phyloP scores from a whole-genome alignment of 2,329 filamentous ascomycete genomes.

The Colletotrichum lini region DNA sequence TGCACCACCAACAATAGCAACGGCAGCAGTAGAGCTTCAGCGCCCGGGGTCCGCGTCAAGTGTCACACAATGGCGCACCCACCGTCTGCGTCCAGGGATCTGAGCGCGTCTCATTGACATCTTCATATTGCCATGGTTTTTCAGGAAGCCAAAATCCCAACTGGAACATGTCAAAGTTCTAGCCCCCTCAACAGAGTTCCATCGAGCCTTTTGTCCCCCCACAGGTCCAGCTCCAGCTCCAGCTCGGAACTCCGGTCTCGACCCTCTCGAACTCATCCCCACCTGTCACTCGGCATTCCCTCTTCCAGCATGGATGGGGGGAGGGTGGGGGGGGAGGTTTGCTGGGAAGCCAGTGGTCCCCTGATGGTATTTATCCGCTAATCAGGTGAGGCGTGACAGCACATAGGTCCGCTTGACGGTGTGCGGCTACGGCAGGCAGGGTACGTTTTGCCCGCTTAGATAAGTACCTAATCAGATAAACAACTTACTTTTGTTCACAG shows the following conservation, averaged over 20 bases:
- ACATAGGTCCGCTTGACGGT: conserved; percentile 21
- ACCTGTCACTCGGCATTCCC: conserved; percentile 24
- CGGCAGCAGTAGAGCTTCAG: background rate
- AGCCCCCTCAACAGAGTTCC: background rate
- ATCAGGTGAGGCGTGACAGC: background rate
- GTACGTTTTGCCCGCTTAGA: background rate
- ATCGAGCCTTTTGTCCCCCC: background rate
- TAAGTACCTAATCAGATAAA: too few species aligned
- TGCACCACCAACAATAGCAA: background rate
- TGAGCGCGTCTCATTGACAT: conserved; percentile 5
- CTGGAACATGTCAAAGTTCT: background rate
- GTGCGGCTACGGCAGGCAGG: too few species aligned
- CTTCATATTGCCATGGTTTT: too few species aligned
- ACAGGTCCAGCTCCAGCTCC: background rate
- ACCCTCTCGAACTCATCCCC: conserved; percentile 9
- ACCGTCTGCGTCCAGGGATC: conserved; percentile 7
- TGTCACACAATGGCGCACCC: conserved; percentile 7
- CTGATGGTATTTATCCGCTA: conserved; percentile 6
- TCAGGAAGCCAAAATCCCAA: background rate
- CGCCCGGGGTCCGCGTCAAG: background rate
- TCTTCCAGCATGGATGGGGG: conserved; percentile 20
- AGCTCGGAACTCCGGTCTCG: conserved; percentile 27
- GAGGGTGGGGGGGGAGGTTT: background rate
- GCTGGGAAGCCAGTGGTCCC: background rate
- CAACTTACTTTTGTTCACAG: too few species aligned